Conservation (phyloP, 345 rosid species). For the Salix arbutifolia region DNA sequence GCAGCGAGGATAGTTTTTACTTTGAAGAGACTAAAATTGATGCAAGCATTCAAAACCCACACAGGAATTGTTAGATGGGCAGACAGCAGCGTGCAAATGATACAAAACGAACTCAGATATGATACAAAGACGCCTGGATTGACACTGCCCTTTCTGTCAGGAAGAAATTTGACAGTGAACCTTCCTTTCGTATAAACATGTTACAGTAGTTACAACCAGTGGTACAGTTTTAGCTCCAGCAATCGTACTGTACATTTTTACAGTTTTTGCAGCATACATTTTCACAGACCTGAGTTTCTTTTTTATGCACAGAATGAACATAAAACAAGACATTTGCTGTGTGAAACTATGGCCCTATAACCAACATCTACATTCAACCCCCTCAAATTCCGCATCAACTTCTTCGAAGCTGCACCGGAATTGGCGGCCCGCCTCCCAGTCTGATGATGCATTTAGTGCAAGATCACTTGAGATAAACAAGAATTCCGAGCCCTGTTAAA, state of each 20-base stretch:
- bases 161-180: background rate
- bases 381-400: background rate
- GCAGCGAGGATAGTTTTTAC: background rate
- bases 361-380: background rate
- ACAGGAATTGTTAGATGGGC: background rate
- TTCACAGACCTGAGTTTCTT: background rate
- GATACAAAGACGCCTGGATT: background rate
- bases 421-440: background rate
- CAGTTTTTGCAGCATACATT: background rate
- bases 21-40: background rate
- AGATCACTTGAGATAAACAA: background rate
- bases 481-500: background rate
- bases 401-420: background rate
- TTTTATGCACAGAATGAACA: background rate
- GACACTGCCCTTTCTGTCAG: background rate
- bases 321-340: background rate
- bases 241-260: background rate
- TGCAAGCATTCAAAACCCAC: background rate
- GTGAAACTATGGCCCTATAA: background rate
- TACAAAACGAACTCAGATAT: background rate
- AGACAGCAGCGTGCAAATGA: background rate
- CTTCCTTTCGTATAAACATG: background rate
- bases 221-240: background rate
- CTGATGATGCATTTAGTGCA: background rate
- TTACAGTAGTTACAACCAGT: background rate